Conservation (phyloP, 139 green algal species). For the Chlamydomonas schloesseri region DNA sequence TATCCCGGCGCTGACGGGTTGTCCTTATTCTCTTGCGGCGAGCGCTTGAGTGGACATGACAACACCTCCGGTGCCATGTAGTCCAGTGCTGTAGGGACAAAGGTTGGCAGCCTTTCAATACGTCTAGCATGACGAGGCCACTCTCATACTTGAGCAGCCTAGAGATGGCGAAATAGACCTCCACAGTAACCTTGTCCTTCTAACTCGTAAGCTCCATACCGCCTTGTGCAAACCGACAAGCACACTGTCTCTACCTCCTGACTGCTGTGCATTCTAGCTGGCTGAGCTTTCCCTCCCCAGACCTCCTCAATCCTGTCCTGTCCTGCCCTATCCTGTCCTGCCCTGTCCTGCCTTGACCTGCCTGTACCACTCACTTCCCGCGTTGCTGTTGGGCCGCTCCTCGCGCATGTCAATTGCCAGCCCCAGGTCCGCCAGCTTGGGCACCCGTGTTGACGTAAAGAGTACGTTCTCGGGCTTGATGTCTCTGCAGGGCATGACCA, state of each 20-base stretch:
- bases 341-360: too few species aligned
- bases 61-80: slow-evolving; percentile 70
- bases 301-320: too few species aligned
- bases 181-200: too few species aligned
- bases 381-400: slow-evolving; percentile 67
- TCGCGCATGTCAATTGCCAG: slow-evolving; percentile 68
- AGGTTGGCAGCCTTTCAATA: too few species aligned
- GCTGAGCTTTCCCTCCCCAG: too few species aligned
- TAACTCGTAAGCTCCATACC: too few species aligned
- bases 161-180: too few species aligned
- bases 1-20: slow-evolving; percentile 26
- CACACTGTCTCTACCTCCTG: too few species aligned
- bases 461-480: slow-evolving; percentile 56
- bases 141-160: slow-evolving; percentile 19
- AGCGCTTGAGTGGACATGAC: slow-evolving; percentile 60
- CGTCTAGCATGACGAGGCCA: background rate
- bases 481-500: background rate
- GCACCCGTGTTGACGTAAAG: slow-evolving; percentile 34
- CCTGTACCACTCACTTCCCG: slow-evolving; percentile 54
- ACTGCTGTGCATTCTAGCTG: too few species aligned
- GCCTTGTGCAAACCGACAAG: too few species aligned
- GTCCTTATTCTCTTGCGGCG: slow-evolving; percentile 66
- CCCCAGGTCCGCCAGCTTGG: slow-evolving; percentile 69
- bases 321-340: too few species aligned
- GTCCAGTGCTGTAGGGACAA: slow-evolving; percentile 47